Conservation (phyloP, 2,329 filamentous ascomycete species). For the Neonectria neomacrospora region DNA sequence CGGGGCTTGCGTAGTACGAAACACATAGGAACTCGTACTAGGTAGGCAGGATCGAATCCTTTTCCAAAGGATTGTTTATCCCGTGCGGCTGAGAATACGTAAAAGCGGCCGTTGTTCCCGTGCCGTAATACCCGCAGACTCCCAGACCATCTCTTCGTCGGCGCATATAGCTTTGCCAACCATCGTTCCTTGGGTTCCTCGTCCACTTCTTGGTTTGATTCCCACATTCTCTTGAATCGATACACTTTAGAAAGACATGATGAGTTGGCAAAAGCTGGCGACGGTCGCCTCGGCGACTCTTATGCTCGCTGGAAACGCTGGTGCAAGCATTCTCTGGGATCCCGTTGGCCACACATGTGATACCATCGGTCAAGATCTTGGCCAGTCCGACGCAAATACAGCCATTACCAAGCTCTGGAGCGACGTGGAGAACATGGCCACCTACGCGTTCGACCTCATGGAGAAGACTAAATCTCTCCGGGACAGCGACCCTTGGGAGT, state of each 20-base stretch:
- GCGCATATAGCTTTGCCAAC: not conserved
- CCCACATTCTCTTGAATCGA: not conserved
- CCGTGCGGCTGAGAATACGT: not conserved
- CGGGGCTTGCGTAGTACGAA: not conserved
- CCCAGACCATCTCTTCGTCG: not conserved
- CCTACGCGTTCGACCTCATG: not conserved
- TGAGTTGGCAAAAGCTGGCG: not conserved
- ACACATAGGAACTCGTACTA: not conserved
- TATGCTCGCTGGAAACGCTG: not conserved
- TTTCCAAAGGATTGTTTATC: not conserved
- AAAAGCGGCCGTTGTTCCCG: not conserved
- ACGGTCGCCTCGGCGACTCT: constrained; percentile 1
- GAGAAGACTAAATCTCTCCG: not conserved
- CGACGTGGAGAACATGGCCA: constrained; percentile 1
- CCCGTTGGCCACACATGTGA: constrained; percentile 5
- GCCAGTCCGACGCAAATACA: not conserved
- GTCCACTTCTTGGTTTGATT: not conserved
- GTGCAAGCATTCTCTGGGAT: constrained; percentile 7
- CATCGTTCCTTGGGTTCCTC: not conserved
- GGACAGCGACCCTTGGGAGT: constrained; percentile 1
- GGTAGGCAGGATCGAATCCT: not conserved
- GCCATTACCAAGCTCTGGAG: constrained; percentile 2
- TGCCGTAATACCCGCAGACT: not conserved
- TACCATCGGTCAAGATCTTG: not conserved
- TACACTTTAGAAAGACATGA: not conserved